Percentiles rank a stretch among this genome's conserved stretches.
Evolutionary conservation across 768 basidiomycete species (phyloP).

Genomic region (Lentinula edodes): DNA sequence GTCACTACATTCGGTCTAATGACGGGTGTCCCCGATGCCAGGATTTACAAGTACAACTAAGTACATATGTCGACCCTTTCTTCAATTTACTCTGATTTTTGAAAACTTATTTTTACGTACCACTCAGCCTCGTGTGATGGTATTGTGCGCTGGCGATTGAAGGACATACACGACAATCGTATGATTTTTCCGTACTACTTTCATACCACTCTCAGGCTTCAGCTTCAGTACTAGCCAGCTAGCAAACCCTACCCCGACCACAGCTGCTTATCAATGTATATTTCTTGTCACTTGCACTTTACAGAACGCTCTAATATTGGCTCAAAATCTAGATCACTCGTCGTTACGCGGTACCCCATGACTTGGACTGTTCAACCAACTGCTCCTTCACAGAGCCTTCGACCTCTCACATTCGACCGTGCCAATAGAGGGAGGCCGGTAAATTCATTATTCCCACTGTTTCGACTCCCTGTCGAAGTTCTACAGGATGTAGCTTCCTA

Average conservation of each 20-base stretch:
- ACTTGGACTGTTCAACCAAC: background rate
- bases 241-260: too few species aligned
- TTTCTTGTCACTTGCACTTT: background rate
- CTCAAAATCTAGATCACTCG: background rate
- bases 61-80: background rate
- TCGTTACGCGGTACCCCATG: background rate
- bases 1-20: background rate
- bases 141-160: background rate
- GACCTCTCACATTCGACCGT: conserved; percentile 18
- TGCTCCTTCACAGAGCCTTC: background rate
- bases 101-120: background rate
- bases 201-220: too few species aligned
- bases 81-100: background rate
- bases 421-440: conserved; percentile 13
- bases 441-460: conserved; percentile 18
- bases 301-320: background rate
- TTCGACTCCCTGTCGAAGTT: conserved; percentile 23
- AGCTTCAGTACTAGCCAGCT: too few species aligned
- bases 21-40: too few species aligned
- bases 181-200: background rate
- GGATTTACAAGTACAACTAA: conserved; percentile 31
- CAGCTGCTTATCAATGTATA: too few species aligned
- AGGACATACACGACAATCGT: background rate
- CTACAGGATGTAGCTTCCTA: conserved; percentile 18
- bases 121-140: background rate